Evolutionary conservation across 805 yeast species (phyloP), one percentile per base, ranked within the genome.

Genomic region (Citeromyces nyonsensis): DNA sequence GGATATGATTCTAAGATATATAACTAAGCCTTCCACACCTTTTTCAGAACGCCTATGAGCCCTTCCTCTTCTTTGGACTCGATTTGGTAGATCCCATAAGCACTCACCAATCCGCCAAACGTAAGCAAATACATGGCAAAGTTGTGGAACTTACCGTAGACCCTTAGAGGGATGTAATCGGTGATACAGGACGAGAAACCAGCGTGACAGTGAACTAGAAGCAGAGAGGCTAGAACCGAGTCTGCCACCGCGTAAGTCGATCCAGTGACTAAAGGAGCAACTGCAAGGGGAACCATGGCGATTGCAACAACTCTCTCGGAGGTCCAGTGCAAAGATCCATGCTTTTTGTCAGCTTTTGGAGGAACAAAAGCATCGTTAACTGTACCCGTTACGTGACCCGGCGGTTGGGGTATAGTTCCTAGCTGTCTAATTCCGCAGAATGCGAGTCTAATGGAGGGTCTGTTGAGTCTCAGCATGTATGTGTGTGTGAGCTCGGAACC

Each of bases 181-280:
- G 68, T 67, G 43, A 81, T 80, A 61, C 91, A 78, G 28, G 82
- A 63, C 46, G 72, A 74, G 61, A 79, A 73, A 3, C 91, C 93
- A 31, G 71, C 70, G 50, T 68, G 70, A 35, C 73, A 63, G 51
- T 81, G 91, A 46, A 66, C 62, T 40, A 80, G 54, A 31, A 78
- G 47, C 10, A 71, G 52, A 3, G 73, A 57, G 10, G 73, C 57
- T 45, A 34, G 24, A 11, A 31, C 18, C n/a, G 36, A 15, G 33
- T 34, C 36, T 14, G 28, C 30, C 9, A 34, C 10, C 1, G 75
- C 73, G 28, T 61, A 50, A n/a, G 73, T 59, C 14, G 61, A 48
- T 25, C 73, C 71, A 5, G 74, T 58, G 15, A 72, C 51, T 34
- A 77, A 63, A 3, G 91, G 86, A 6, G 75, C 55, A 15, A 69